Base-by-base conservation (phyloP, 2,329 filamentous ascomycete genomes). In the Helotiales sp. region DNA sequence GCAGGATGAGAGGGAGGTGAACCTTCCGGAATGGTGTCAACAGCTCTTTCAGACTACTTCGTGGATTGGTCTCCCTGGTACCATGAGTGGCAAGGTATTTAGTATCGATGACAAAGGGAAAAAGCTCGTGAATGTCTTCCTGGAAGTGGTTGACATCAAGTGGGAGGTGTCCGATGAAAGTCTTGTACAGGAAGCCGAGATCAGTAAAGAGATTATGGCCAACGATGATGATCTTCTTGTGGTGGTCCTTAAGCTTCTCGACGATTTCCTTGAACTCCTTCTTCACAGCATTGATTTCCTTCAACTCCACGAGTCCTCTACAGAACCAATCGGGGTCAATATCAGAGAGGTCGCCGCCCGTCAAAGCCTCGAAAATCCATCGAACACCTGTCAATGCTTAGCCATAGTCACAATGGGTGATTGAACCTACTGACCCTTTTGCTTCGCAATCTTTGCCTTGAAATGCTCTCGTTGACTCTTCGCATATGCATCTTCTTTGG, bases 181-280 rank as follows among this genome's bases (percentile, higher is more conserved):
- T 80, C n/a, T 76, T 72, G 69, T 87, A 85, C 33, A 89, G 71
- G 65, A 88, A 88, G 33, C 83, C 78, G 2, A 89, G 74, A 63
- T 89, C 85, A 1, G 81, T 79, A 61, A 89, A 83, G 58, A 84
- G 76, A 64, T 89, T 89, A 71, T 89, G 85, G 0, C 85, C 85
- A 2, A 89, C 77, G 0, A 89, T 65, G 0, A 84, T 63, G 0
- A 71, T 75, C 2, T 58, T 61, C 12, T 63, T 65, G 31, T 34
- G 12, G 40, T n/a, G n/a, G 1, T 31, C 30, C 46, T 70, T 69
- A 2, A 78, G 61, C 10, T 56, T 55, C 10, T 47, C 30, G 0
- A n/a, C 63, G 3, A 71, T 62, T 13, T 62, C 29, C 17, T 61
- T 53, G 22, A 65, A 58, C 38, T 67, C 65, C 69, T 10, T 74